phyloP scores from a whole-genome alignment of 2,329 filamentous ascomycete genomes.

The Aspergillus sp. region DNA sequence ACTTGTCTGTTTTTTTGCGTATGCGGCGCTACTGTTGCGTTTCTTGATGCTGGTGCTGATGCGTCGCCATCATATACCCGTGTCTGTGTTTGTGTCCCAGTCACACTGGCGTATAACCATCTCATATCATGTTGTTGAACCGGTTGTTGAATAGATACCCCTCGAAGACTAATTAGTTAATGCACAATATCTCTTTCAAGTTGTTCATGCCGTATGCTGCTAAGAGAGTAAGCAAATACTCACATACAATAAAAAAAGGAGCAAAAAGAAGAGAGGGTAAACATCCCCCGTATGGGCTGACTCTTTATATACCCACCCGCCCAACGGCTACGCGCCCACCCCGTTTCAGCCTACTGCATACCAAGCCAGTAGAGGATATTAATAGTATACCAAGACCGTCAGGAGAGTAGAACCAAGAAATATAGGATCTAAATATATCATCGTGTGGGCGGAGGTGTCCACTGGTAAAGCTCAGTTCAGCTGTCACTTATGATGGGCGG shows the following conservation, averaged over 20 bases:
- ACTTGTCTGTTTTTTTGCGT: neutral
- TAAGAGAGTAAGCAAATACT: neutral
- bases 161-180: constrained; percentile 1
- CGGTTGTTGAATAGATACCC: constrained; percentile 4
- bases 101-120: neutral
- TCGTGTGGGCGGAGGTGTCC: neutral
- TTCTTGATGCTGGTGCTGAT: neutral
- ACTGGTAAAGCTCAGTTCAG: too few relatives aligned
- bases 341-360: constrained; percentile 3
- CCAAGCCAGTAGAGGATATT: neutral
- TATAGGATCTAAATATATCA: neutral
- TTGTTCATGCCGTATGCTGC: neutral
- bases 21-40: neutral
- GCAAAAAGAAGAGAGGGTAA: too few relatives aligned
- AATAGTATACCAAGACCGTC: neutral
- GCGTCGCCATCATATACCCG: too few relatives aligned
- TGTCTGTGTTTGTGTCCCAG: too few relatives aligned
- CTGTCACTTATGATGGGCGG: too few relatives aligned
- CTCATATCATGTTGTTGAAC: neutral
- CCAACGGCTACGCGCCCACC: neutral
- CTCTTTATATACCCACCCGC: neutral
- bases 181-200: neutral
- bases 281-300: too few relatives aligned
- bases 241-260: neutral
- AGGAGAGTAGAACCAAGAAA: neutral